Percentiles rank a stretch among this genome's conserved stretches.
These are phyloP conservation scores for Peterozyma xylosa DNA, from an alignment of 805 yeast genomes.

Conservation along the genomic window DNA sequence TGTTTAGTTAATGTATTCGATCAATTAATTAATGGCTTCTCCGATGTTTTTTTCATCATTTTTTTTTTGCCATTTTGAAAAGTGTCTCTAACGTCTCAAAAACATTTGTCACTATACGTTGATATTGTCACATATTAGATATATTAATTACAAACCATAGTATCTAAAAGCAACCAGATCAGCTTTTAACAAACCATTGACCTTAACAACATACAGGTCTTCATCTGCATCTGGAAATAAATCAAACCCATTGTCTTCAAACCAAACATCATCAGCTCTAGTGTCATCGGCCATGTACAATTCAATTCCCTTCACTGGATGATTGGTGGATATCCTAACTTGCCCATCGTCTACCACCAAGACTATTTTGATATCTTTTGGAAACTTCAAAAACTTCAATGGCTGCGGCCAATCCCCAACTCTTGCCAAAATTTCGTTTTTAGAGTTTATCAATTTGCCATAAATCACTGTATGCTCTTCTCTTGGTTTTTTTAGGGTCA, in stretches of 20 bases:
- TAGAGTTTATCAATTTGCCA: background rate
- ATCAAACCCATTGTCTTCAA: slow-evolving; percentile 41
- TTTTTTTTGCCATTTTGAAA: too few relatives aligned
- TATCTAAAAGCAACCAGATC: slow-evolving; percentile 1
- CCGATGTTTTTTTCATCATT: too few relatives aligned
- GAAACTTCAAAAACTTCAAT: slow-evolving; percentile 28
- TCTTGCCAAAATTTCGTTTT: slow-evolving; percentile 20
- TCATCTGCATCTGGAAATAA: slow-evolving; percentile 26
- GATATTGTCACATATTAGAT: too few relatives aligned
- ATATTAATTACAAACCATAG: slow-evolving; percentile 2
- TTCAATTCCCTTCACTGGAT: slow-evolving; percentile 38
- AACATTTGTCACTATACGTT: too few relatives aligned
- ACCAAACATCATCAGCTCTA: slow-evolving; percentile 13
- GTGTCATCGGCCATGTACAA: slow-evolving; percentile 17
- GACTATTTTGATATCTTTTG: slow-evolving; percentile 5
- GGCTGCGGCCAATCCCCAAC: slow-evolving; percentile 46
- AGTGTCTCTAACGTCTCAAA: too few relatives aligned
- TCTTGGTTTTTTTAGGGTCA: background rate
- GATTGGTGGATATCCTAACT: slow-evolving; percentile 19
- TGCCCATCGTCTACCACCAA: slow-evolving; percentile 16
- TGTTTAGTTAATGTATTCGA: too few relatives aligned
- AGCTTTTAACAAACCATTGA: background rate
- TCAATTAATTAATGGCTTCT: too few relatives aligned
- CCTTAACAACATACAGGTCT: background rate
- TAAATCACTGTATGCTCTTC: background rate